phyloP scores from a whole-genome alignment of 495 filamentous ascomycete genomes.

The Oidiodendron maius region DNA sequence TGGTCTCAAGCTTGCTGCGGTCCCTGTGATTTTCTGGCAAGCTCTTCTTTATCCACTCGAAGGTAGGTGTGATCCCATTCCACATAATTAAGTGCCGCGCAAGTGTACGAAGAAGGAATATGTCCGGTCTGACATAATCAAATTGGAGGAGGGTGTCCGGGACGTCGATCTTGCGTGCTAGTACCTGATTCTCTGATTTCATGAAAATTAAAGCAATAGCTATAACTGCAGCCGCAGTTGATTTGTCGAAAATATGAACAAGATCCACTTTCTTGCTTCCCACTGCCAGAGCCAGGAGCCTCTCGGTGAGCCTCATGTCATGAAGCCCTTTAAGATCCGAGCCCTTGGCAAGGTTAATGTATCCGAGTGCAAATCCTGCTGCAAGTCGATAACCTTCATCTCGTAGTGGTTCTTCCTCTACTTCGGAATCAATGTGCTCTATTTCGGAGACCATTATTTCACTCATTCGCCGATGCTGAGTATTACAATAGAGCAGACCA shows the following conservation, averaged over 20 bases:
- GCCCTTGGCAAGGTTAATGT: conserved; percentile 91
- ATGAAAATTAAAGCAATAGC: conserved; percentile 94
- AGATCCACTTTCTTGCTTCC: conserved; percentile 80
- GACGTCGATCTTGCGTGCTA: conserved; percentile 89
- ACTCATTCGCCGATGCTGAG: conserved; percentile 96
- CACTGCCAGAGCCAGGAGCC: conserved; percentile 76
- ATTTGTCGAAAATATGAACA: conserved; percentile 87
- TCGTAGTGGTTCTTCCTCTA: conserved; percentile 68
- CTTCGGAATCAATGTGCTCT: conserved; percentile 69
- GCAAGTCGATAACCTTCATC: conserved; percentile 93
- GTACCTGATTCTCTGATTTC: conserved; percentile 85
- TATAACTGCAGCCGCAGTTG: conserved; percentile 82
- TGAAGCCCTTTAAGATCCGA: conserved; percentile 81
- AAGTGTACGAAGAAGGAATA: conserved; percentile 83
- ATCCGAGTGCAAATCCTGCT: conserved; percentile 87
- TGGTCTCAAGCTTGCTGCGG: conserved; percentile 43
- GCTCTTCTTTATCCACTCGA: conserved; percentile 67
- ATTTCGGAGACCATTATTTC: conserved; percentile 98
- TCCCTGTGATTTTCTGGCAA: conserved; percentile 62
- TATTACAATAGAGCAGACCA: conserved; percentile 87
- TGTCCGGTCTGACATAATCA: conserved; percentile 90
- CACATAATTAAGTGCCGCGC: conserved; percentile 93
- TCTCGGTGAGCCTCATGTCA: conserved; percentile 90
- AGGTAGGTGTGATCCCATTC: conserved; percentile 66
- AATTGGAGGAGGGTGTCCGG: conserved; percentile 85